A percentile compares a stretch with the other conserved stretches of the same genome.
Conservation (phyloP, 176 grass and related monocot genomes). For the Elymus sibiricus region DNA sequence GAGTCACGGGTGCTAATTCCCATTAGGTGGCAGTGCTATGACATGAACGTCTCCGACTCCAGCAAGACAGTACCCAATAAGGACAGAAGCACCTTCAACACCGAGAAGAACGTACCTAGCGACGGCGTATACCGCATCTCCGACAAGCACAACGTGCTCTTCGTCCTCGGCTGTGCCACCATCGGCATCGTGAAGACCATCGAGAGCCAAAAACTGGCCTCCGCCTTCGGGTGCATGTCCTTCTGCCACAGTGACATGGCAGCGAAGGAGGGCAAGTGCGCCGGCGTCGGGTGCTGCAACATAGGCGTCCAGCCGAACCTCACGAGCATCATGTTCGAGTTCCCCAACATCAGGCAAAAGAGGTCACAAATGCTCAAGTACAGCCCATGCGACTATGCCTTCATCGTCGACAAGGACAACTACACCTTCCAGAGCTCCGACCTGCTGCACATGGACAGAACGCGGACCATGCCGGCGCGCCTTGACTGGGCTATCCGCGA, state of each 20-base stretch:
- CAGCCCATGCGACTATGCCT: not conserved
- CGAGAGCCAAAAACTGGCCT: not conserved
- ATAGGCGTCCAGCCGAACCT: not conserved
- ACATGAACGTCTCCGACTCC: no score
- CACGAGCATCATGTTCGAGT: not conserved
- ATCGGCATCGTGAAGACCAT: not conserved
- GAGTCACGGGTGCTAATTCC: no score
- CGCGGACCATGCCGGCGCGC: not conserved
- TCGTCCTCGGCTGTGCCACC: not conserved
- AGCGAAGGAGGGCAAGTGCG: not conserved
- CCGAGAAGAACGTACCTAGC: not conserved
- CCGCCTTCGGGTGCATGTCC: not conserved
- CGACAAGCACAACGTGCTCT: not conserved
- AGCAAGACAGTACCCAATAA: no score
- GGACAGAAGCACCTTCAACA: not conserved
- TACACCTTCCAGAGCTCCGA: not conserved
- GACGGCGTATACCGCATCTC: not conserved
- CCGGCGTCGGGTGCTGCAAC: not conserved
- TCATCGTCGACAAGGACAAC: not conserved
- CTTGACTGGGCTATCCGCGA: not conserved
- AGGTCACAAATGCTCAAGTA: not conserved
- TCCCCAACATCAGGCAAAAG: not conserved
- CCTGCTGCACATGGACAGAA: not conserved
- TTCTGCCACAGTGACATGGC: not conserved
- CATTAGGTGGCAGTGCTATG: no score